A percentile compares a stretch with the other conserved stretches of the same genome.
These are phyloP conservation scores for Boletus barrowsii DNA, from an alignment of 768 basidiomycete genomes.

Conservation along the genomic window DNA sequence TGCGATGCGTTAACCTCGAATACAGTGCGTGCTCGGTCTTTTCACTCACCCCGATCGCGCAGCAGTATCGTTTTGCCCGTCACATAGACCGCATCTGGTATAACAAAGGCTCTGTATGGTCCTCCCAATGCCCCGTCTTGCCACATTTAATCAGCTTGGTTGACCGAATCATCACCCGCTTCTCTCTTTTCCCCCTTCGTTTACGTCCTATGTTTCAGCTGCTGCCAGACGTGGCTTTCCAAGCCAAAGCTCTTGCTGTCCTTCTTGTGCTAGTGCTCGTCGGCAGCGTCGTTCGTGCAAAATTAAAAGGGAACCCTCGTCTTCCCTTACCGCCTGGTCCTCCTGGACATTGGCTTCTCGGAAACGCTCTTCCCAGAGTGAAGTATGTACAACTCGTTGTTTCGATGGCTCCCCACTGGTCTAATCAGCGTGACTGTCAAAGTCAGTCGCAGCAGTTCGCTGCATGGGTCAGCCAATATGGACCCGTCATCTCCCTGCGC, in stretches of 20 bases:
- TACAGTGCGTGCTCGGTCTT: neutral
- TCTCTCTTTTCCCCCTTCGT: too few relatives aligned
- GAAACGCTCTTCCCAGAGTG: constrained; percentile 24
- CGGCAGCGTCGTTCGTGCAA: constrained; percentile 6
- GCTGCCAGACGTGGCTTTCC: too few relatives aligned
- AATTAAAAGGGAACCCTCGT: constrained; percentile 7
- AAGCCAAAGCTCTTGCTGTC: constrained; percentile 16
- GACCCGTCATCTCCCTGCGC: constrained; percentile 55
- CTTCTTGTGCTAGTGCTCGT: constrained; percentile 18
- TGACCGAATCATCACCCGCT: too few relatives aligned
- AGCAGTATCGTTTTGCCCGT: too few relatives aligned
- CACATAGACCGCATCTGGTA: too few relatives aligned
- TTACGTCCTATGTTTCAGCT: too few relatives aligned
- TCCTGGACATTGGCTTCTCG: constrained; percentile 34
- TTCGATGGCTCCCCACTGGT: neutral
- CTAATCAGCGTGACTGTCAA: neutral
- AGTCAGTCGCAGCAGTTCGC: constrained; percentile 45
- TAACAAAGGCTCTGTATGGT: too few relatives aligned
- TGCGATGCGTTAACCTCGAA: neutral
- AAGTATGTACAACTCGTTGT: constrained; percentile 18
- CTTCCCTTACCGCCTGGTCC: constrained; percentile 31
- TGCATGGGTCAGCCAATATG: constrained; percentile 59
- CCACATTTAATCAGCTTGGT: too few relatives aligned
- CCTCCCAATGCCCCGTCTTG: too few relatives aligned
- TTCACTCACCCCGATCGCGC: too few relatives aligned